phyloP scores from a whole-genome alignment of 208 protist species.

The Novymonas esmeraldas region DNA sequence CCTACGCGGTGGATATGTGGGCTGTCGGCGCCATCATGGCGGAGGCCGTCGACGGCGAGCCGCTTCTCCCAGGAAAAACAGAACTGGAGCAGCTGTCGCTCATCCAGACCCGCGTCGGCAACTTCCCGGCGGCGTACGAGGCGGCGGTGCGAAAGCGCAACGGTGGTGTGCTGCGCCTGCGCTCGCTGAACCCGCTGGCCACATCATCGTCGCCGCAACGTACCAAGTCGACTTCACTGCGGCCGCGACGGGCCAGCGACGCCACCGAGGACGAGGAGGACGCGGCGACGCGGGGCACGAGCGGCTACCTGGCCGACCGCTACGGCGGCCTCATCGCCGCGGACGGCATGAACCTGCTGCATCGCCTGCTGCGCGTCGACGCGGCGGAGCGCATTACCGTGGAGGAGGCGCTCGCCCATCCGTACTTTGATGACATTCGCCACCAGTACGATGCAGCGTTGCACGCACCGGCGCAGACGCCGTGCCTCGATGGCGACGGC shows the following conservation, averaged over 20 bases:
- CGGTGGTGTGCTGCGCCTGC: slow-evolving; percentile 38
- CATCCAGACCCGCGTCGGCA: slow-evolving; percentile 77
- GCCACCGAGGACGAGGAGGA: background rate
- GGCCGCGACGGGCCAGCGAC: background rate
- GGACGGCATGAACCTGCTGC: slow-evolving; percentile 63
- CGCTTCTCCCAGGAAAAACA: slow-evolving; percentile 86
- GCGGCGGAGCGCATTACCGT: slow-evolving; percentile 54
- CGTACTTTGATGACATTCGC: slow-evolving; percentile 67
- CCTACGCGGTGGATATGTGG: slow-evolving; percentile 90
- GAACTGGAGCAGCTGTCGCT: slow-evolving; percentile 87
- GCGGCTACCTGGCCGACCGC: slow-evolving; percentile 39
- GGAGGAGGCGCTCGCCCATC: slow-evolving; percentile 76
- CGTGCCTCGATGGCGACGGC: background rate
- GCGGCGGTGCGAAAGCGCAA: slow-evolving; percentile 47
- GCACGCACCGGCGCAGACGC: too few species aligned
- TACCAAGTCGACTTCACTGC: background rate
- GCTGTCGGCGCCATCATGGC: slow-evolving; percentile 92
- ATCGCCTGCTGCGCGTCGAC: slow-evolving; percentile 53
- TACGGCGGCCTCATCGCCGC: slow-evolving; percentile 38
- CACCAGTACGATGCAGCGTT: slow-evolving; percentile 1
- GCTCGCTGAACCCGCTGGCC: slow-evolving; percentile 19
- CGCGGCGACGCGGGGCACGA: slow-evolving; percentile 1
- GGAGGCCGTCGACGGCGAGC: slow-evolving; percentile 77
- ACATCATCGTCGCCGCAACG: background rate
- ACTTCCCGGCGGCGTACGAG: slow-evolving; percentile 51